A percentile compares a stretch with the other conserved stretches of the same genome.
These are phyloP conservation scores for Paxillus rubicundulus DNA, from an alignment of 768 basidiomycete species.

Conservation along the genomic window DNA sequence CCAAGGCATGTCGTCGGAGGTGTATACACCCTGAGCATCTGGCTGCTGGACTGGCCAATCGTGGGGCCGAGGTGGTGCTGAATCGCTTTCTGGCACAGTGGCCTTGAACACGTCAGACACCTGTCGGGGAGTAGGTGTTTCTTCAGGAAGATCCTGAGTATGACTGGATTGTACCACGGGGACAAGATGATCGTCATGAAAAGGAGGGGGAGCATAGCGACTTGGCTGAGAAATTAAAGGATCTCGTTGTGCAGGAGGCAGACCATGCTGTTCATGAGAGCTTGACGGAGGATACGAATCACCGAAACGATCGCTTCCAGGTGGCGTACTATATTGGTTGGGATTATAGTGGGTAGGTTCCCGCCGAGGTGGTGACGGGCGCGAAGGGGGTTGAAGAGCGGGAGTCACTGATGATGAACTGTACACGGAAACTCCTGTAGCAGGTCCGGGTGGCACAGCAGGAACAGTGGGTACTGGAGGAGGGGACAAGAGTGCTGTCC, in stretches of 20 bases:
- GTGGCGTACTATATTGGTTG: neutral
- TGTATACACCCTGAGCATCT: conserved; percentile 2
- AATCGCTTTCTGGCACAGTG: neutral
- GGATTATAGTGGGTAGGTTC: neutral
- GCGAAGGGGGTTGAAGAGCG: neutral
- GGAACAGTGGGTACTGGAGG: conserved; percentile 19
- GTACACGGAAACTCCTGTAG: neutral
- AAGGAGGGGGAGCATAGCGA: neutral
- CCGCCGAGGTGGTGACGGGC: conserved; percentile 4
- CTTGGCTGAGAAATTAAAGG: neutral
- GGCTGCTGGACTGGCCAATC: neutral
- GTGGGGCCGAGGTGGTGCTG: neutral
- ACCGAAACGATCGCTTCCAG: neutral
- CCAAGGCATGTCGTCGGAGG: conserved; percentile 17
- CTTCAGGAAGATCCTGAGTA: neutral
- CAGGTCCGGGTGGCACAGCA: neutral
- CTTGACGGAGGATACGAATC: neutral
- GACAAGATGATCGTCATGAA: neutral
- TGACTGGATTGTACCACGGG: neutral
- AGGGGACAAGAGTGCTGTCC: conserved; percentile 12
- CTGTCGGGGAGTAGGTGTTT: conserved; percentile 3
- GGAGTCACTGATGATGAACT: neutral
- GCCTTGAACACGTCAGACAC: neutral
- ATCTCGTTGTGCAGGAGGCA: neutral
- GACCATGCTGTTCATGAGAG: neutral